Base-by-base conservation (phyloP, 2,329 filamentous ascomycete species). In the Corinectria fuckeliana region DNA sequence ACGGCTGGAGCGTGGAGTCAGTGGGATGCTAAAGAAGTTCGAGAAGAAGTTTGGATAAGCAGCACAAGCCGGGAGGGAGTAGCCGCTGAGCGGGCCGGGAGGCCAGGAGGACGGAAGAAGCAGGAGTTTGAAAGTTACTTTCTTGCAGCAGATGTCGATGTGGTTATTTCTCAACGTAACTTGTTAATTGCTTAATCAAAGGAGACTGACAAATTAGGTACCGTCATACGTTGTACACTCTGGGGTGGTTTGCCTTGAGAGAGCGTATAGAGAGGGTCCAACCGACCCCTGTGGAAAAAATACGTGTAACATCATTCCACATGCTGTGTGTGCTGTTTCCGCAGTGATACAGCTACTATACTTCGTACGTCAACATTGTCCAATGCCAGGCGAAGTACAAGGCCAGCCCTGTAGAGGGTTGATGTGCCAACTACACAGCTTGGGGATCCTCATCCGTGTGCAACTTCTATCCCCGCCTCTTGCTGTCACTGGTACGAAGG, bases 21-120 rank as follows among this genome's bases (percentile, higher is more conserved):
- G 86, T 25, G 86, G 88, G 6, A 88, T 92, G 80, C 75, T 93
- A 65, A 92, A 89, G 82, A 91, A 88, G 77, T 83, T 93, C 75
- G 90, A 93, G 78, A 92, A 91, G 85, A 90, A 87, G 72, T 88
- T 89, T 76, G 82, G 81, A 0, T 87, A 68, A 74, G 50, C 34
- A 16, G 50, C 30, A 39, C 21, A n/a, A n/a, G n/a, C n/a, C n/a
- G 10, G 25, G 2, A 13, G 44, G 25, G 13, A 21, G 49, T 42
- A 32, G 34, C 49, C 34, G 36, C 13, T 52, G 38, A 38, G 25
- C 21, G 50, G 38, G n/a, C n/a, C n/a, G n/a, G n/a, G n/a, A n/a
- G n/a, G n/a, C n/a, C n/a, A n/a, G n/a, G n/a, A n/a, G n/a, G n/a
- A 20, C 18, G 8, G 50, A 21, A 38, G 41, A 21, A 25, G 26